phyloP scores from a whole-genome alignment of 2,329 filamentous ascomycete species.

The Aspergillus viridinutans region DNA sequence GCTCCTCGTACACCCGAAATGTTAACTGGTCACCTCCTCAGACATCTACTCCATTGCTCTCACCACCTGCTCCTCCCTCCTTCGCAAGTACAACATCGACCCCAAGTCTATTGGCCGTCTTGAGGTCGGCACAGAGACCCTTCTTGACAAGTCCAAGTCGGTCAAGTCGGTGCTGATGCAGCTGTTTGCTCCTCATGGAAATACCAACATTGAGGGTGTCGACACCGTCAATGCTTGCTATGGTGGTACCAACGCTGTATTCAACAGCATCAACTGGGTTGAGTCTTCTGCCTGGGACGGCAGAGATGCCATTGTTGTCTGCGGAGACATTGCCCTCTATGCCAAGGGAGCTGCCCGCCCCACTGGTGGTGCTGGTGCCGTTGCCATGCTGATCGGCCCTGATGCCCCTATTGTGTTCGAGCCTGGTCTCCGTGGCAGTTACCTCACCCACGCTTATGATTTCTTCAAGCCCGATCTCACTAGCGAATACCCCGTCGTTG shows the following conservation, averaged over 20 bases:
- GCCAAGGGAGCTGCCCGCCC: conserved; percentile 78
- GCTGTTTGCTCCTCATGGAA: conserved; percentile 66
- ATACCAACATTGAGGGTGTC: conserved; percentile 78
- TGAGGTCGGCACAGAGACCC: conserved; percentile 80
- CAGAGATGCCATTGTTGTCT: conserved; percentile 72
- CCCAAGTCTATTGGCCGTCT: conserved; percentile 71
- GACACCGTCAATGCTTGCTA: conserved; percentile 85
- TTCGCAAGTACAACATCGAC: conserved; percentile 81
- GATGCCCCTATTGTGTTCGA: conserved; percentile 73
- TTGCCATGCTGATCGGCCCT: conserved; percentile 74
- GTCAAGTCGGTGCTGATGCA: conserved; percentile 88
- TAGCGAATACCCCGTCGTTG: conserved; percentile 81
- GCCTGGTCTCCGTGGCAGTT: conserved; percentile 72
- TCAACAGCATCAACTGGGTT: conserved; percentile 81
- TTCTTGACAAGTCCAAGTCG: conserved; percentile 86
- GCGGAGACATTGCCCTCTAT: conserved; percentile 80
- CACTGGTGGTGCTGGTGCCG: conserved; percentile 73
- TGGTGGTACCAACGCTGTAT: conserved; percentile 77
- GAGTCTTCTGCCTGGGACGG: conserved; percentile 86
- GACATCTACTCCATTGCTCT: conserved; percentile 85
- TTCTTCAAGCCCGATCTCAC: conserved; percentile 88
- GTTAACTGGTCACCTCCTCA: conserved; percentile 33
- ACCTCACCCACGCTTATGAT: conserved; percentile 81
- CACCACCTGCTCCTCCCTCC: conserved; percentile 70
- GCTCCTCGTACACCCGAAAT: not conserved